Evolutionary conservation across 2,329 filamentous ascomycete genomes (phyloP).

Genomic region (Beauveria pseudobassiana): DNA sequence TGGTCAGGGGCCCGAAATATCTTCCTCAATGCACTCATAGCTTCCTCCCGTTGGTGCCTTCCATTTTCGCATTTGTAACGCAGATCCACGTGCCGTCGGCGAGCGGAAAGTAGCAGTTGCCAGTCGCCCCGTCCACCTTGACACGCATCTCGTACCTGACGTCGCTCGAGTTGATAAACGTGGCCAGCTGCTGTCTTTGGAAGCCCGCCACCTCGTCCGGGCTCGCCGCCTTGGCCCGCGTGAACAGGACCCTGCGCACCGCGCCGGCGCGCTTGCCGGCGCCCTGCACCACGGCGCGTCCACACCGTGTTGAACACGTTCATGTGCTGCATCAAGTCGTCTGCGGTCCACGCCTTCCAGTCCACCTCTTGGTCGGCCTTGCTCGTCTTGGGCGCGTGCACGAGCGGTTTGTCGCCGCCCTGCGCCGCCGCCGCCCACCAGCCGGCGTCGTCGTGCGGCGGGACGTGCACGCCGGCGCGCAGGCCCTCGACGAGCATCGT

Average conservation of each 20-base stretch:
- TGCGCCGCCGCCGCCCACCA: slow-evolving; percentile 17
- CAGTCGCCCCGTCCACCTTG: slow-evolving; percentile 14
- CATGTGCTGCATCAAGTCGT: slow-evolving; percentile 46
- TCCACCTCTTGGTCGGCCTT: slow-evolving; percentile 56
- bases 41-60: slow-evolving; percentile 23
- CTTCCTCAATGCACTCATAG: slow-evolving; percentile 20
- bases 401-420: slow-evolving; percentile 14
- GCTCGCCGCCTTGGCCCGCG: slow-evolving; percentile 23
- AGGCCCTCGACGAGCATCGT: slow-evolving; percentile 63
- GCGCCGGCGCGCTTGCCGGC: slow-evolving; percentile 14
- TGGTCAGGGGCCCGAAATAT: slow-evolving; percentile 7
- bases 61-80: slow-evolving; percentile 26
- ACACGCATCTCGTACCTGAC: slow-evolving; percentile 1
- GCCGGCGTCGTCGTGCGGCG: slow-evolving; percentile 41
- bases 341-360: slow-evolving; percentile 46
- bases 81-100: slow-evolving; percentile 17
- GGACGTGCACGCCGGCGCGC: slow-evolving; percentile 54
- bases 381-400: slow-evolving; percentile 66
- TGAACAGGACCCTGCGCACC: slow-evolving; percentile 32
- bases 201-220: slow-evolving; percentile 5
- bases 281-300: slow-evolving; percentile 33
- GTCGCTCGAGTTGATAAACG: not conserved
- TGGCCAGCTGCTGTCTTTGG: not conserved
- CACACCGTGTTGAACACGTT: slow-evolving; percentile 61
- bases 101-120: slow-evolving; percentile 18